A percentile compares a stretch with the other conserved stretches of the same genome.
phyloP scores from a whole-genome alignment of 2,329 filamentous ascomycete species.

The Phoma herbarum region DNA sequence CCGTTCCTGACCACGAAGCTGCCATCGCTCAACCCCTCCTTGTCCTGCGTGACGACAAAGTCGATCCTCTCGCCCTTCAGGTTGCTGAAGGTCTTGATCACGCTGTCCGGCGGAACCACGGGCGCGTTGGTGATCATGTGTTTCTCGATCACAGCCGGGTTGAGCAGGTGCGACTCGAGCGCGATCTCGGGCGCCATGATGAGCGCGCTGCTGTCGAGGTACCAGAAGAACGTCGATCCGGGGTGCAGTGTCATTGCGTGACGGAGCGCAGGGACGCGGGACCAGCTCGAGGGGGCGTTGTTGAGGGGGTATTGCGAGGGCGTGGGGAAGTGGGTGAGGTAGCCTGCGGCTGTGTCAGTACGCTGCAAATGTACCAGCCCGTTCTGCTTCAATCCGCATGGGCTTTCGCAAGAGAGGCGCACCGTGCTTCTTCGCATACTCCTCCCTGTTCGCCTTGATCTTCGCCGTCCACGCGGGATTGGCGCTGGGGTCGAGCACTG shows the following conservation, averaged over 20 bases:
- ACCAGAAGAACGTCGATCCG: conserved; percentile 83
- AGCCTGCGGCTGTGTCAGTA: conserved; percentile 67
- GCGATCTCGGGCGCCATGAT: conserved; percentile 83
- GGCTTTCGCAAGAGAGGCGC: background rate
- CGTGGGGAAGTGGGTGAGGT: conserved; percentile 82
- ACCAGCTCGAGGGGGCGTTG: conserved; percentile 69
- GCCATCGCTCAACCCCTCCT: conserved; percentile 75
- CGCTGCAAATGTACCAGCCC: background rate
- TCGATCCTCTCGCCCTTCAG: conserved; percentile 81
- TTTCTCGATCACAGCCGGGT: conserved; percentile 71
- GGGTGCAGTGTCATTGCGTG: conserved; percentile 86
- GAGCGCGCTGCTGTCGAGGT: conserved; percentile 81
- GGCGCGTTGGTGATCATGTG: conserved; percentile 86
- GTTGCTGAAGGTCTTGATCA: conserved; percentile 92
- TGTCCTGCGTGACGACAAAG: conserved; percentile 84
- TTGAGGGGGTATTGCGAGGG: conserved; percentile 77
- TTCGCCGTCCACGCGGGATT: conserved; percentile 73
- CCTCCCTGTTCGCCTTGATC: conserved; percentile 81
- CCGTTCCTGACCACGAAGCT: conserved; percentile 85
- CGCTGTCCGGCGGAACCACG: conserved; percentile 92
- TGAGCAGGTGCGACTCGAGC: conserved; percentile 76
- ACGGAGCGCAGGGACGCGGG: conserved; percentile 83
- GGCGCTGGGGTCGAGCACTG: conserved; percentile 76
- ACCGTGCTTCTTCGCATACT: conserved; percentile 90
- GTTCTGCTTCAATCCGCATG: no score